These are phyloP conservation scores for Oryza punctata DNA, from an alignment of 176 grass and related monocot species.

Conservation along the genomic window DNA sequence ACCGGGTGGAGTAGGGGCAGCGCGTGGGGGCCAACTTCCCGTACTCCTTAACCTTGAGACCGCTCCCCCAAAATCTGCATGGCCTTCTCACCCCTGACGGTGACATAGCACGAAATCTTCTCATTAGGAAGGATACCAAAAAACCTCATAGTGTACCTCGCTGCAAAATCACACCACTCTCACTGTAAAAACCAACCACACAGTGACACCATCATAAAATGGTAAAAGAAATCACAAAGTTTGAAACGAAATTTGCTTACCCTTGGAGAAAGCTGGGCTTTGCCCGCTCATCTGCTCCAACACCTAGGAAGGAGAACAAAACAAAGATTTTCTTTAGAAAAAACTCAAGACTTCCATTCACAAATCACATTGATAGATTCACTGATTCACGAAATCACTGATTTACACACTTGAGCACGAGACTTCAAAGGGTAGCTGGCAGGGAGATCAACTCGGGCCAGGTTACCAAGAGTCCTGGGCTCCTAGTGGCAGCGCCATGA, in stretches of 20 bases:
- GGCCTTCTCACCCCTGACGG: conserved; percentile 57
- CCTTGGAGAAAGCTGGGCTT: conserved; percentile 64
- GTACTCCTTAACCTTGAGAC: conserved; percentile 68
- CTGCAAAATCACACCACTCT: conserved; percentile 29
- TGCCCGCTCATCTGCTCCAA: conserved; percentile 71
- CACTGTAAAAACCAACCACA: background rate
- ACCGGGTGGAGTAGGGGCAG: no score
- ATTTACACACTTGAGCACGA: no score
- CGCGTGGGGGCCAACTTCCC: background rate
- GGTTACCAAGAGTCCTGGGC: no score
- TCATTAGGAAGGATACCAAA: conserved; percentile 63
- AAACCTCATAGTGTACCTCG: conserved; percentile 69
- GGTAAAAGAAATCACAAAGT: background rate
- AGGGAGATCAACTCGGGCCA: no score
- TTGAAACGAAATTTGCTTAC: conserved; percentile 17
- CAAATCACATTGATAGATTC: no score
- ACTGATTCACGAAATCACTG: no score
- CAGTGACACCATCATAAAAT: background rate
- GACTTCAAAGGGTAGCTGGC: no score
- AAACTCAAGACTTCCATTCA: background rate
- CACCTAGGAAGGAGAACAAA: conserved; percentile 31
- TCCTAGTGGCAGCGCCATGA: no score
- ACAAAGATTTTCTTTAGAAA: background rate
- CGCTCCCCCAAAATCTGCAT: conserved; percentile 69
- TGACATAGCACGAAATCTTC: conserved; percentile 62